Base-by-base conservation (phyloP, 352 stramenopile species). In the Pythium plurisporium region DNA sequence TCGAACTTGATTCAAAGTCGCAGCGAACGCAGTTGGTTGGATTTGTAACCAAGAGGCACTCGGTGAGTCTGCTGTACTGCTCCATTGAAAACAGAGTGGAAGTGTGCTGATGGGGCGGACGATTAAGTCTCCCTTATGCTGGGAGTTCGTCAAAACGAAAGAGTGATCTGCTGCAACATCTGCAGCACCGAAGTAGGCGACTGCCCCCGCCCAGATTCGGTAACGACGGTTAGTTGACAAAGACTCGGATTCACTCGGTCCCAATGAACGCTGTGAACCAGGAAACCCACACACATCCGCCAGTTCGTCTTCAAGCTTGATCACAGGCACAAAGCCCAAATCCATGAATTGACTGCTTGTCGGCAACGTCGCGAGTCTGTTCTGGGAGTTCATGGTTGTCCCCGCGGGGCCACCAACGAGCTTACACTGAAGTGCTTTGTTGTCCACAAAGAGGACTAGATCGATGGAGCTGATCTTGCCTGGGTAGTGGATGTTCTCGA, bases 401-500 rank as follows among this genome's bases (percentile, higher is more conserved):
- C 25, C 22, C 2, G 26, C 20, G 8, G 25, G 14, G 4, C 5
- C 23, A 36, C 1, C 23, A 31, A n/a, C 23, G 14, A 23, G 29
- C 6, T 78, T 53, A 50, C 75, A 87, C 17, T 57, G 58, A 34
- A 95, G 53, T 8, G 68, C 68, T 20, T 79, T 78, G 59, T 73
- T 89, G 69, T 95, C 81, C 5, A 95, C 82, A 53, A 95, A 94
- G 2, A 95, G 71, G 17, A 82, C 67, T 4, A 95, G 65, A 37
- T 95, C 83, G 11, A 95, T 72, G 7, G 72, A 77, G 49, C 64
- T 92, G 44, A 91, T 71, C 64, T 90, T 91, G 6, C 79, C 82
- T 14, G 80, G 80, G 54, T 92, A 93, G 40, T 93, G 70, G 29
- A 86, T 73, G 42, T 94, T 95, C 57, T 94, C 84, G 22, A 95